Conservation (phyloP, 768 basidiomycete species). For the Boletus rubroflammeus region DNA sequence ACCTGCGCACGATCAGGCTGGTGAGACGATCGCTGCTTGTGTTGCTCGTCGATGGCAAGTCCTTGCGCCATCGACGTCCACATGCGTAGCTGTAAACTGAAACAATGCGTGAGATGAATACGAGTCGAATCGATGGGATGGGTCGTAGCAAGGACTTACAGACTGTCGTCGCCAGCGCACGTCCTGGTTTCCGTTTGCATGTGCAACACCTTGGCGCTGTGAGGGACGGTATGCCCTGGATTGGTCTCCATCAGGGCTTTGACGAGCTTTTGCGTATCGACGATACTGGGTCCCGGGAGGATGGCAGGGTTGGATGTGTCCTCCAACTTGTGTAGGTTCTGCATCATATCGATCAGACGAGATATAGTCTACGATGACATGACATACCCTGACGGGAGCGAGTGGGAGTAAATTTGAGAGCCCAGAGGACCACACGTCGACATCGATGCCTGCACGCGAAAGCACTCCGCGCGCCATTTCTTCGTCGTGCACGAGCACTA, state of each 20-base stretch:
- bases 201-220: slow-evolving; percentile 34
- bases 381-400: slow-evolving; percentile 5
- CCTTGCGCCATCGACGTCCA: slow-evolving; percentile 48
- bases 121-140: not conserved
- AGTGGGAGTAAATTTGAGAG: slow-evolving; percentile 25
- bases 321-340: slow-evolving; percentile 12
- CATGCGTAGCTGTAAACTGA: slow-evolving; percentile 40
- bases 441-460: slow-evolving; percentile 39
- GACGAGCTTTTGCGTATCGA: slow-evolving; percentile 41
- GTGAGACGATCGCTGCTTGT: slow-evolving; percentile 14
- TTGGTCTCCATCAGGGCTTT: slow-evolving; percentile 36
- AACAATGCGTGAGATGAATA: not conserved
- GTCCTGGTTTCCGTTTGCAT: slow-evolving; percentile 34
- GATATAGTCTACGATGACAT: not conserved
- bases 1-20: slow-evolving; percentile 11
- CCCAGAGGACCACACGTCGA: slow-evolving; percentile 39
- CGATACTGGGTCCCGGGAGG: slow-evolving; percentile 33
- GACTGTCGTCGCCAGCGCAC: slow-evolving; percentile 53
- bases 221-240: slow-evolving; percentile 23
- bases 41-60: slow-evolving; percentile 45
- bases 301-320: not conserved
- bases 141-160: slow-evolving; percentile 30
- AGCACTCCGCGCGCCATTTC: slow-evolving; percentile 39
- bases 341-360: not conserved
- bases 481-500: slow-evolving; percentile 48